These are phyloP conservation scores for Pythium diclinum DNA, from an alignment of 352 stramenopile genomes.

Conservation along the genomic window DNA sequence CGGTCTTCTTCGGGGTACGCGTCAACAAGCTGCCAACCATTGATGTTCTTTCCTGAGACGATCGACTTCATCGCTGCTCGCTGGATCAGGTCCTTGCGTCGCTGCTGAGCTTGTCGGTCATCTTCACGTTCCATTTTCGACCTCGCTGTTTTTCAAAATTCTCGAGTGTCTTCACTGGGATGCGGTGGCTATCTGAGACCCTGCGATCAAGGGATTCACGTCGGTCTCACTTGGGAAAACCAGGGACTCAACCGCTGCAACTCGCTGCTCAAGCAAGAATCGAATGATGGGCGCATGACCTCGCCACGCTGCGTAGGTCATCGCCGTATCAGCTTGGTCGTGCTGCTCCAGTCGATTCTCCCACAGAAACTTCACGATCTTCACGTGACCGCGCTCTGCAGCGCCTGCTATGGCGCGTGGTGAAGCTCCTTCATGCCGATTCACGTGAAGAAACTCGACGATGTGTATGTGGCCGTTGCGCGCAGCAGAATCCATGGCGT, in stretches of 20 bases:
- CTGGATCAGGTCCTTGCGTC: not conserved
- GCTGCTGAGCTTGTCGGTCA: not conserved
- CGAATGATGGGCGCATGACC: conserved; percentile 12
- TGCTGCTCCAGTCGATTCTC: not conserved
- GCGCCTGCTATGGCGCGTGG: not conserved
- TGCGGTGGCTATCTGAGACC: not conserved
- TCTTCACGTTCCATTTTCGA: too few species aligned
- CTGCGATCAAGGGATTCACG: not conserved
- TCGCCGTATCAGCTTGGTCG: not conserved
- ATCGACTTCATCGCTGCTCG: not conserved
- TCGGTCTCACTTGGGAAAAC: not conserved
- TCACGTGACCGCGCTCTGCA: not conserved
- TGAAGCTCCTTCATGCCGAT: conserved; percentile 3
- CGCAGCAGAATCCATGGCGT: conserved; percentile 1
- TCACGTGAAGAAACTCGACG: not conserved
- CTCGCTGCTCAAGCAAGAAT: conserved; percentile 5
- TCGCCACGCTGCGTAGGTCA: conserved; percentile 16
- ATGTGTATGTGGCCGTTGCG: not conserved
- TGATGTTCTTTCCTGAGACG: not conserved
- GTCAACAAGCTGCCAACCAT: not conserved
- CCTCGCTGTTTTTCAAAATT: too few species aligned
- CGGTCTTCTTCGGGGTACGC: not conserved
- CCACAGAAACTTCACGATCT: conserved; percentile 8
- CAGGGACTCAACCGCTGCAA: not conserved
- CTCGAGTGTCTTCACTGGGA: not conserved